Percentiles rank a stretch among this genome's conserved stretches.
These are phyloP conservation scores for Xanthoconium stramineum DNA, from an alignment of 768 basidiomycete species.

Conservation along the genomic window DNA sequence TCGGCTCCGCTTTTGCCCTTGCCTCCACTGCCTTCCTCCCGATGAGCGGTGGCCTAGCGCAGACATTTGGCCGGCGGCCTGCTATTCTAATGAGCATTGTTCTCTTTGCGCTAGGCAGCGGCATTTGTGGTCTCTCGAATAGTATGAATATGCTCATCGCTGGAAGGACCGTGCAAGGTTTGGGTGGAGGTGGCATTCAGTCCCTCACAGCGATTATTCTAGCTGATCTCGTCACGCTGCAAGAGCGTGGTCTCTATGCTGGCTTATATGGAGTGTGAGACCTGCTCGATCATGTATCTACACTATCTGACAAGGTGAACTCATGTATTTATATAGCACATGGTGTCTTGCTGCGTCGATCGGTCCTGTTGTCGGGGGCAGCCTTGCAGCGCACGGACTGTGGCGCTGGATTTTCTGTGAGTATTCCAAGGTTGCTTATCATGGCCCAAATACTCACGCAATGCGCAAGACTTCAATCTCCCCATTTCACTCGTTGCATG, in stretches of 20 bases:
- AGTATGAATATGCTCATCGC: constrained; percentile 42
- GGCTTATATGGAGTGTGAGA: constrained; percentile 37
- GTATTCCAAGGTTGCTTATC: background rate
- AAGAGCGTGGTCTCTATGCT: constrained; percentile 40
- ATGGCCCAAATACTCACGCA: background rate
- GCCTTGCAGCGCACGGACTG: constrained; percentile 28
- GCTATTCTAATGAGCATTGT: constrained; percentile 30
- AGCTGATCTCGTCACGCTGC: constrained; percentile 44
- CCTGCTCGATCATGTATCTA: background rate
- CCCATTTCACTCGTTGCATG: constrained; percentile 35
- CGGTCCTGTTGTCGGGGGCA: constrained; percentile 38
- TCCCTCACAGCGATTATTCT: constrained; percentile 40
- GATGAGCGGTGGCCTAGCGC: constrained; percentile 35
- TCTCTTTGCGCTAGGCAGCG: constrained; percentile 42
- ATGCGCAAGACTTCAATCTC: constrained; percentile 37
- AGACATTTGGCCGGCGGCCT: constrained; percentile 40
- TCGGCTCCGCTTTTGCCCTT: constrained; percentile 43
- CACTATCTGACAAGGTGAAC: background rate
- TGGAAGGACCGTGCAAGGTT: constrained; percentile 40
- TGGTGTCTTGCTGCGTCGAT: constrained; percentile 36
- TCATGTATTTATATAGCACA: constrained; percentile 6
- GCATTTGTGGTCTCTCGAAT: constrained; percentile 38
- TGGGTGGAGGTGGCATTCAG: constrained; percentile 40
- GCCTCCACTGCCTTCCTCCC: constrained; percentile 41
- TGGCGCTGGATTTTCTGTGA: constrained; percentile 46